Base-by-base conservation (phyloP, 768 basidiomycete species). In the Suillus variegatus region DNA sequence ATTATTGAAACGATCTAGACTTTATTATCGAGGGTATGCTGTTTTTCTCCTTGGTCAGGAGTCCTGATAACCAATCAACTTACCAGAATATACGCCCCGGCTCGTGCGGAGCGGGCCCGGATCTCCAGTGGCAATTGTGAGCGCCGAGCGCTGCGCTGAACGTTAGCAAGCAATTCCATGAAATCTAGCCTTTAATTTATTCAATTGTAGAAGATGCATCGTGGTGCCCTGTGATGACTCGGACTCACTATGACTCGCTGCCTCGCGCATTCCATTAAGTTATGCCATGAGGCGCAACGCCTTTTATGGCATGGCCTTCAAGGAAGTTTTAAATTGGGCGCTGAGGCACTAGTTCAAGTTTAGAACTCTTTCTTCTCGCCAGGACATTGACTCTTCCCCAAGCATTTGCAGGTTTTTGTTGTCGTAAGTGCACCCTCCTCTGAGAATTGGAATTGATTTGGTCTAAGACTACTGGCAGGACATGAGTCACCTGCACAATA, bases 301-400 rank as follows among this genome's bases (percentile, higher is more conserved):
- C 57, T 28, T 28, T 60, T 60, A 60, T 60, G 57, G 57, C 57
- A 60, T 28, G 6, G 14, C 38, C 40, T 12, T 20, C 57, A 60
- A 60, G 14, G 40, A 43, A 18, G 57, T 60, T 60, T 28, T 60
- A 60, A 60, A 28, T 18, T 60, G 57, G 10, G 57, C 57, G 57
- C 57, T 18, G 25, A 41, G 25, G 25, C 40, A 60, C 18, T 60
- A 28, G 36, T 36, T 36, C 36, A 36, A 36, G 57, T 28, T 58
- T 18, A 58, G 25, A 18, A 28, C 40, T 41, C 6, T 41, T 60
- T 28, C 40, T 18, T 28, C 57, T 60, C 57, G 12, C 28, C 14
- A 60, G 25, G 7, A 55, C 32, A 13, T 20, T 7, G 25, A 18
- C 25, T 60, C 57, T 40, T 41, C 32, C 32, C 32, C 38, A 14